Evolutionary conservation across 805 yeast genomes (phyloP).

Genomic region (Kurtzmaniella fragi): DNA sequence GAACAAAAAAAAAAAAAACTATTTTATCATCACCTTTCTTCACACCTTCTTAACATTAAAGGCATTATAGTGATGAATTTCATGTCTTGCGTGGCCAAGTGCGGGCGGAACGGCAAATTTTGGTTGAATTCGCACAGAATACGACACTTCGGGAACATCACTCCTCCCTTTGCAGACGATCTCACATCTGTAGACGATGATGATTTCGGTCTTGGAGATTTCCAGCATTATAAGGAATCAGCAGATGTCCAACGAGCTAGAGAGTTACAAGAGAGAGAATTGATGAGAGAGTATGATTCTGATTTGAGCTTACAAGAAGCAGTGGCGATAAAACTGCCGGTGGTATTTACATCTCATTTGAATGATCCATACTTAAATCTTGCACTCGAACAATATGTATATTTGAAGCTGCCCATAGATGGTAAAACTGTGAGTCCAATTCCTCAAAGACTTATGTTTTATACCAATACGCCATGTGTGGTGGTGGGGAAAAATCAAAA

Average conservation of each 20-base stretch:
- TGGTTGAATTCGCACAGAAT: background rate
- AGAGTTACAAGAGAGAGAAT: conserved; percentile 1
- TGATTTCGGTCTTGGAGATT: conserved; percentile 33
- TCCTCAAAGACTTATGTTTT: conserved; percentile 59
- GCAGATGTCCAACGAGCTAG: conserved; percentile 14
- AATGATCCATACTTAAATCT: conserved; percentile 69
- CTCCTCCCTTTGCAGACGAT: conserved; percentile 38
- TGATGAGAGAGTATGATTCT: conserved; percentile 3
- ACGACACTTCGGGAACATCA: conserved; percentile 10
- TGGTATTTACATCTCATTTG: conserved; percentile 54
- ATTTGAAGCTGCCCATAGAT: conserved; percentile 51
- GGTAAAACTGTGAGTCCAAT: conserved; percentile 10
- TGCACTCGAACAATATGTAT: conserved; percentile 78
- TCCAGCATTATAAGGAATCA: conserved; percentile 32
- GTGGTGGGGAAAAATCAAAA: conserved; percentile 95
- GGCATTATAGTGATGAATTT: background rate
- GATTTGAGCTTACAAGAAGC: background rate
- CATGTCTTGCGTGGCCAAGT: background rate
- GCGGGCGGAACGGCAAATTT: background rate
- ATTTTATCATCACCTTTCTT: too few relatives aligned
- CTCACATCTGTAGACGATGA: conserved; percentile 27
- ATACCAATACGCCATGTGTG: conserved; percentile 78
- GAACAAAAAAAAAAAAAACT: too few relatives aligned
- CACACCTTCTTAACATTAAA: background rate
- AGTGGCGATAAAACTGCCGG: conserved; percentile 30